Percentiles rank a stretch among this genome's conserved stretches.
Conservation (phyloP, 2,329 filamentous ascomycete species). For the Talaromyces sp. region DNA sequence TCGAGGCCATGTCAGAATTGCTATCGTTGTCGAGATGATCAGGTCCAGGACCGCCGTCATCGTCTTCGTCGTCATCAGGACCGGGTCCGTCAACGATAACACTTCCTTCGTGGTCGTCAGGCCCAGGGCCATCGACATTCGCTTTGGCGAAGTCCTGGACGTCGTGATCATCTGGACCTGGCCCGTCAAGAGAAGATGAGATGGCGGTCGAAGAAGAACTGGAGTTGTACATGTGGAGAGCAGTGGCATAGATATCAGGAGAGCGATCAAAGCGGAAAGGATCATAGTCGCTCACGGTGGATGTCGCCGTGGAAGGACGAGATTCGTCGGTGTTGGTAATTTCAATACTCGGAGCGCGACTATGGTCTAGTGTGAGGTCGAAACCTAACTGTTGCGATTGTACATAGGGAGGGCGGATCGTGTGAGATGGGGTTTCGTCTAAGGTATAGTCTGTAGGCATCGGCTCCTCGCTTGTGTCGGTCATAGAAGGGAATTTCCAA, state of each 20-base stretch:
- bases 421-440: constrained; percentile 24
- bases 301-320: constrained; percentile 35
- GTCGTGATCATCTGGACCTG: constrained; percentile 51
- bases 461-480: constrained; percentile 12
- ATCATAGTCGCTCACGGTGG: constrained; percentile 35
- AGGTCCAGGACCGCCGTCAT: background rate
- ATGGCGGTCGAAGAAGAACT: constrained; percentile 43
- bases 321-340: constrained; percentile 16
- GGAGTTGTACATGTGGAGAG: constrained; percentile 41
- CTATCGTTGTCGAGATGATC: constrained; percentile 10
- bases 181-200: constrained; percentile 38
- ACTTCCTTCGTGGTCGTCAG: constrained; percentile 11
- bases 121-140: constrained; percentile 4
- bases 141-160: constrained; percentile 11
- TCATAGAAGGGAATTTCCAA: constrained; percentile 51
- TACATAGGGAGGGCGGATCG: constrained; percentile 24
- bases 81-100: background rate
- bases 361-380: constrained; percentile 15
- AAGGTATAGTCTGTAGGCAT: constrained; percentile 1
- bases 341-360: constrained; percentile 1
- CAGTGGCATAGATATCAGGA: constrained; percentile 7
- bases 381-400: constrained; percentile 8
- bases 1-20: constrained; percentile 6
- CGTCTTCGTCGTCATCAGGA: background rate
- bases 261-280: constrained; percentile 38